Evolutionary conservation across 805 yeast species (phyloP), one percentile per base, ranked within the genome.

Genomic region (Nakazawaea sp.): DNA sequence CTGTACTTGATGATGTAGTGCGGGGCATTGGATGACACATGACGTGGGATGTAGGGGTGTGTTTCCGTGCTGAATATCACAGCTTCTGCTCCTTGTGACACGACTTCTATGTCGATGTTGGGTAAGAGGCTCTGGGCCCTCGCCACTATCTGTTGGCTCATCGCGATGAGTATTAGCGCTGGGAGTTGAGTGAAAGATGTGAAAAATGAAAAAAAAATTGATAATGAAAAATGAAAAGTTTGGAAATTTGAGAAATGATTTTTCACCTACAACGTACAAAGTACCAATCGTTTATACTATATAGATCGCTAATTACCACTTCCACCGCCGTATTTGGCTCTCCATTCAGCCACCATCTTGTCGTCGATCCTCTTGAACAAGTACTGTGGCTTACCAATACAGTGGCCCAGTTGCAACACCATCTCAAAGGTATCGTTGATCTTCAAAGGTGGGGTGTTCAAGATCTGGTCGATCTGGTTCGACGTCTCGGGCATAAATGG

Each of bases 81-180:
- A 0, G 95, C 95, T 55, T 87, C 96, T 1, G 96, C 96, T 18
- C 96, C 96, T 52, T 87, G 96, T 0, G 94, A 83, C 2, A 87
- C 62, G 20, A 74, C 62, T 1, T 56, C 50, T 4, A 81, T 52
- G 0, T 78, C 74, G 5, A 80, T 62, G 29, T 69, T 62, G 1
- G 72, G 68, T 17, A 81, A 51, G 17, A 66, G 58, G 1, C 45
- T 29, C 33, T 66, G 58, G 0, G 76, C 78, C 24, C 49, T 54
- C 2, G 51, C 58, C 5, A 81, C 42, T 1, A 79, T 60, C 19
- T 59, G 64, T 15, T 68, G 69, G 8, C 87, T 78, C 88, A 81
- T 79, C 24, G 24, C 10, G 7, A 7, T 10, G 10, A 10, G 24
- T 21, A 21, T 8, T 21, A 21, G 7, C 10, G 10, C 24, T 21